A percentile compares a stretch with the other conserved stretches of the same genome.
These are phyloP conservation scores for Boletus speciosus DNA, from an alignment of 768 basidiomycete species.

Conservation along the genomic window DNA sequence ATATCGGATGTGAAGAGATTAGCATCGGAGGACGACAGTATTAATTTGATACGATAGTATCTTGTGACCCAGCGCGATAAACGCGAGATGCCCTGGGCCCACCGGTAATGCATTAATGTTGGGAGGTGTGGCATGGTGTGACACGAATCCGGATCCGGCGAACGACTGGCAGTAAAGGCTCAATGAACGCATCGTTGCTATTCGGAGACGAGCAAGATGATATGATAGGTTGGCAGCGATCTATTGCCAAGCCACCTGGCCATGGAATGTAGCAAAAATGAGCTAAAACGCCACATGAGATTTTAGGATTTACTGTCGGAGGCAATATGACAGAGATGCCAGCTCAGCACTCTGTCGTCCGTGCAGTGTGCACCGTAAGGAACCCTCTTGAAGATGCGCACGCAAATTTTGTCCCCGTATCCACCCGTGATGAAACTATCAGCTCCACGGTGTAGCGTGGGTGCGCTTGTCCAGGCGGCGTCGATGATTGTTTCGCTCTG, in stretches of 20 bases:
- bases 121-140: too few relatives aligned
- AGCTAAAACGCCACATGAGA: too few relatives aligned
- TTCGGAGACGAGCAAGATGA: background rate
- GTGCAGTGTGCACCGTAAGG: too few relatives aligned
- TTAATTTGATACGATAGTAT: background rate
- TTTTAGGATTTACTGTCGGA: background rate
- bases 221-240: background rate
- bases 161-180: background rate
- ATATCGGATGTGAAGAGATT: background rate
- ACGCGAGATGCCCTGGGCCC: background rate
- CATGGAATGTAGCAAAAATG: background rate
- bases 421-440: background rate
- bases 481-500: background rate
- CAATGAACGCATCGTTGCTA: background rate
- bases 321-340: background rate
- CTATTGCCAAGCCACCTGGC: background rate
- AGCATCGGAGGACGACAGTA: background rate
- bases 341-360: background rate
- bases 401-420: background rate
- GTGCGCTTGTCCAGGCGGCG: background rate
- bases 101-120: background rate
- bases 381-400: background rate
- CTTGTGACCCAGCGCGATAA: slow-evolving; percentile 3
- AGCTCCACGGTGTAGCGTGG: slow-evolving; percentile 1
- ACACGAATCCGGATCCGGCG: background rate